Conservation (phyloP, 441 rosid genomes). For the Breynia disticha region DNA sequence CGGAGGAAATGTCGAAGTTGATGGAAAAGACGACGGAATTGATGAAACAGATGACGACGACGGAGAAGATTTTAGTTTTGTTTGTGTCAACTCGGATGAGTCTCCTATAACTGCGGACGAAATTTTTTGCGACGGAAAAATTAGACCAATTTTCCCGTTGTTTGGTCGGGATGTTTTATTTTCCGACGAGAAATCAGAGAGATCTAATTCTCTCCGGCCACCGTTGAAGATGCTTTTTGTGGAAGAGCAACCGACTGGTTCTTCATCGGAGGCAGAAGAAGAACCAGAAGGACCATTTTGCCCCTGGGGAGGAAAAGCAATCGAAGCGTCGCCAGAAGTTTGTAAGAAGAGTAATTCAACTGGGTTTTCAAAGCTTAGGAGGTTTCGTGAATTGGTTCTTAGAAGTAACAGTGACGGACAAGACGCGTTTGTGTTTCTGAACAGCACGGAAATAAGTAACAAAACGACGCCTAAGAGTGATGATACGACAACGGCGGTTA, state of each 20-base stretch:
- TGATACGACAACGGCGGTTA: too few species aligned
- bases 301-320: conserved; percentile 41
- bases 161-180: conserved; percentile 45
- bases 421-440: conserved; percentile 53
- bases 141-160: conserved; percentile 65
- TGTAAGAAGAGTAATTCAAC: conserved; percentile 86
- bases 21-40: too few species aligned
- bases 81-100: conserved; percentile 30
- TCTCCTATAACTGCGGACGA: conserved; percentile 68
- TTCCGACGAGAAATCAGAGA: conserved; percentile 1
- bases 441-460: conserved; percentile 6
- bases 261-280: conserved; percentile 27
- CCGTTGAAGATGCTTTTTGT: conserved; percentile 46
- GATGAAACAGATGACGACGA: conserved; percentile 1
- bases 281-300: conserved; percentile 55
- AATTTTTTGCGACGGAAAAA: conserved; percentile 59
- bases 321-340: conserved; percentile 29
- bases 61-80: conserved; percentile 64
- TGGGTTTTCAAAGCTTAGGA: conserved; percentile 73
- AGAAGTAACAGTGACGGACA: conserved; percentile 77
- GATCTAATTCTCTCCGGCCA: conserved; percentile 20
- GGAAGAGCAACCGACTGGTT: conserved; percentile 25
- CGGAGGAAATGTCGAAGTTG: too few species aligned
- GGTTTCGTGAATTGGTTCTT: conserved; percentile 44
- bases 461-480: not conserved